phyloP scores from a whole-genome alignment of 164 flowering plant species.

The grape (Vitis vinifera) region ASM3070453v1 NC_081817.1:21219001-21219500 shows the following conservation, averaged over 20 bases:
- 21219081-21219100: conserved; percentile 27
- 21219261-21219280: no score
- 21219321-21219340: no score
- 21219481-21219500: conserved; percentile 23
- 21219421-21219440: no score
- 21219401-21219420: no score
- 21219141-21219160: no score
- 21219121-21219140: no score
- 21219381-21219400: not conserved
- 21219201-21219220: conserved; percentile 27
- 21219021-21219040: not conserved
- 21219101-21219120: conserved; percentile 21
- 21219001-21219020: no score
- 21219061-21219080: conserved; percentile 24
- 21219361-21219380: not conserved
- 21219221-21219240: conserved; percentile 21
- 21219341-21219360: no score
- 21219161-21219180: conserved; percentile 8
- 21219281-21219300: not conserved
- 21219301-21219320: no score
- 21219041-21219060: conserved; percentile 7
- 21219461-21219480: conserved; percentile 11
- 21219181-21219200: conserved; percentile 16
- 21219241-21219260: not conserved
- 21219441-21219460: no score